Evolutionary conservation across 108 stramenopile species (phyloP), one percentile per base, ranked within the genome.

Genomic region (Mayamaea pseudoterrestris): DNA sequence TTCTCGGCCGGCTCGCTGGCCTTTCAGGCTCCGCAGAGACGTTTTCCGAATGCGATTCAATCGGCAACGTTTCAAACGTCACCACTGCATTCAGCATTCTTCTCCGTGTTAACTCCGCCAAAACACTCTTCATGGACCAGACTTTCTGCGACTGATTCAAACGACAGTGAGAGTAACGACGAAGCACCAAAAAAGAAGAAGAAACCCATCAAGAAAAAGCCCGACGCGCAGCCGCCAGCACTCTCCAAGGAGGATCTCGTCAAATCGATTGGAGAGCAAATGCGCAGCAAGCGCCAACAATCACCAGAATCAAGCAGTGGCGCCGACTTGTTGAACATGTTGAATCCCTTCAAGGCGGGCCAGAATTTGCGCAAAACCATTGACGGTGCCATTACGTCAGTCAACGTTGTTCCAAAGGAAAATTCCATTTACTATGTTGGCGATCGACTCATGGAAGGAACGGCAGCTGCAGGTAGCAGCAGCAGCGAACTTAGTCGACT

Each of bases 281-380:
- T 44, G 23, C 22, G 24, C 22, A 26, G 24, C 21, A 44, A 25
- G 4, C 21, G 22, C n/a, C 21, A 44, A 44, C 21, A 5, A 5
- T 21, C 45, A 2, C 11, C 47, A 47, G 24, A 35, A 12, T 27
- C 20, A 11, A 20, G 47, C 9, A 26, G 27, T 18, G 28, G 25
- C 22, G 16, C 27, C 11, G 30, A 27, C 9, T 12, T 53, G 8
- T 22, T 59, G 27, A 48, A 48, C 23, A 66, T 39, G 35, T 36
- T 67, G 23, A 80, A 89, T 53, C 86, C 86, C 5, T 89, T 76
- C 51, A 61, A 81, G 43, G 81, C 79, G 2, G 86, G 86, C n/a
- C 66, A 81, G 41, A 49, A 60, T 21, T 57, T 89, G 1, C 76
- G 81, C 0, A 57, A 73, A 41, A 74, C 65, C 14, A 42, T 89